Evolutionary conservation across 2,329 filamentous ascomycete genomes (phyloP).

Genomic region (Plectosphaerella cucumerina): DNA sequence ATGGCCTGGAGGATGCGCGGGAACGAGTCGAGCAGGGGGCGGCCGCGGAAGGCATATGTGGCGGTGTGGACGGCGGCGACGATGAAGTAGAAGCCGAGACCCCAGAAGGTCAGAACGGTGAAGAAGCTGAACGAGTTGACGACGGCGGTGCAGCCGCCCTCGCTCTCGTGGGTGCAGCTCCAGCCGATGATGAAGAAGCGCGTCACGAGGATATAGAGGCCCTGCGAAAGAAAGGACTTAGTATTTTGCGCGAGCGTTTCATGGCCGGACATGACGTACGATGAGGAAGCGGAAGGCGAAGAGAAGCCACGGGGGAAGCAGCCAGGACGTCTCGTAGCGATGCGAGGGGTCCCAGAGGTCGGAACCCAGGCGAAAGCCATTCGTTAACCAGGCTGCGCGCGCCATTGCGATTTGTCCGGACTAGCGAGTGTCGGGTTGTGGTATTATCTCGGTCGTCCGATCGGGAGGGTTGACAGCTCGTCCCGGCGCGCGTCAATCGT

Average conservation of each 20-base stretch:
- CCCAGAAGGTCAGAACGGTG: conserved; percentile 79
- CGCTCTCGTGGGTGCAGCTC: conserved; percentile 47
- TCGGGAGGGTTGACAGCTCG: no score
- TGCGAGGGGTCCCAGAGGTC: conserved; percentile 51
- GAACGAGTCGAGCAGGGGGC: conserved; percentile 53
- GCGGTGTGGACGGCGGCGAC: conserved; percentile 65
- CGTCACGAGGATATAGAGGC: conserved; percentile 65
- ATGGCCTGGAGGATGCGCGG: conserved; percentile 60
- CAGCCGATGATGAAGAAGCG: conserved; percentile 67
- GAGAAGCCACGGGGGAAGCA: conserved; percentile 63
- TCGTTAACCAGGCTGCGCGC: conserved; percentile 1
- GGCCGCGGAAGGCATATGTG: conserved; percentile 54
- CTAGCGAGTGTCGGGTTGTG: no score
- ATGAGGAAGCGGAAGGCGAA: conserved; percentile 52
- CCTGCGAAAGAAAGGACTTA: conserved; percentile 26
- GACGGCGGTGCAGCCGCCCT: conserved; percentile 40
- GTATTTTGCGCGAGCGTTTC: not conserved
- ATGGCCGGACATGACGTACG: conserved; percentile 29
- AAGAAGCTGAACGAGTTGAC: conserved; percentile 72
- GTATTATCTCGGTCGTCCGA: no score
- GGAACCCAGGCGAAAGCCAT: conserved; percentile 33
- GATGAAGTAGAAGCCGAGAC: conserved; percentile 73
- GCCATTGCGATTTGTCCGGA: not conserved
- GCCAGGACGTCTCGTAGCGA: conserved; percentile 77
- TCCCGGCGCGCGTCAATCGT: no score